Evolutionary conservation across 164 flowering plant species (phyloP), one percentile per base, ranked within the genome.

Genomic region (Kingdonia uniflora): DNA sequence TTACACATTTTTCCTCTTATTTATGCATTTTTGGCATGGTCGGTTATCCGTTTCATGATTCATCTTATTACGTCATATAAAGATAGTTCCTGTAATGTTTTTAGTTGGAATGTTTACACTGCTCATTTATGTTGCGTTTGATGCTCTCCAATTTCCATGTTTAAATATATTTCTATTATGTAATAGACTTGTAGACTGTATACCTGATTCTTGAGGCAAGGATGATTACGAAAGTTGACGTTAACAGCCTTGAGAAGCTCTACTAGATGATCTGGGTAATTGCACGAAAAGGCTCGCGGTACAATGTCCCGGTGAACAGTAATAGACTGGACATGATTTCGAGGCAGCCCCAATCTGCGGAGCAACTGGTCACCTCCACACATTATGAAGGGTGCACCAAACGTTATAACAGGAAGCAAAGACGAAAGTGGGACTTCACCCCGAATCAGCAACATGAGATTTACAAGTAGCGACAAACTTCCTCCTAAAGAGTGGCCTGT

Each of bases 401-500:
- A 94, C 29, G 91, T 87, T 54, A 94, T 65, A 19, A 94, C 88
- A n/a, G 99, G 99, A 42, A 85, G 89, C 51, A 89, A 73, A 1
- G 88, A 80, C 49, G 92, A 70, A 16, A 61, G 66, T 2, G 82
- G 87, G 1, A 71, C 92, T 64, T 85, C 90, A 6, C 82, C 81
- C 29, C 97, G 69, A 52, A 84, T 78, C 14, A 94, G 67, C 54
- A 94, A 57, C 99, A 94, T 82, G 62, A 94, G 90, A 66, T 78
- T 94, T 29, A 94, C 47, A 0, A 94, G 84, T 55, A 89, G 48
- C 0, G 95, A 74, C 68, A 94, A 75, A 70, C 99, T 86, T 62
- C 97, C 96, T 0, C 99, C 99, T 8, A 94, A 82, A 46, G 99
- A 94, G 70, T 94, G 99, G 35, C 99, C 97, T 3, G 97, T 89